phyloP scores from a whole-genome alignment of 2,329 filamentous ascomycete species.

The Eutypella sp. region DNA sequence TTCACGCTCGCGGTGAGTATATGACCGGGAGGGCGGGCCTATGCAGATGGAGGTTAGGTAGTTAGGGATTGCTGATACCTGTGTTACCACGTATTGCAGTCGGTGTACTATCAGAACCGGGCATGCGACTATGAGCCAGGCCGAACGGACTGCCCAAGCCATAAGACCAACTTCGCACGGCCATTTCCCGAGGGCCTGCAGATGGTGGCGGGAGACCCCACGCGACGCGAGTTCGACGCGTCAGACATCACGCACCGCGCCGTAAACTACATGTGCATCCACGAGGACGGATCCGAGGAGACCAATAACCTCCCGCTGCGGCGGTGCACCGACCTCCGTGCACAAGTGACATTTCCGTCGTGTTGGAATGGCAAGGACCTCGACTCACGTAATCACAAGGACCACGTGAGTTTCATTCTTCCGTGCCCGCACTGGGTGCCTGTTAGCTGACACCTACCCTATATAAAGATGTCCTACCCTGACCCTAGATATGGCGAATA shows the following conservation, averaged over 20 bases:
- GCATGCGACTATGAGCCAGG: not conserved
- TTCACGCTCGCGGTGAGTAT: not conserved
- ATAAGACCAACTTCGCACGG: not conserved
- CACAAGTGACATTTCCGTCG: not conserved
- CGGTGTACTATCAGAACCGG: not conserved
- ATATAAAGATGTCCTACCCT: not conserved
- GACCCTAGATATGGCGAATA: not conserved
- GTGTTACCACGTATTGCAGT: not conserved
- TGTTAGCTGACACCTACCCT: not conserved
- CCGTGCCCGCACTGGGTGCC: not conserved
- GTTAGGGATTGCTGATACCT: not conserved
- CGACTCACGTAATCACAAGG: conserved; percentile 13
- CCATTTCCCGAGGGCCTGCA: not conserved
- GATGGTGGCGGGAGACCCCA: not conserved
- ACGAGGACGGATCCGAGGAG: not conserved
- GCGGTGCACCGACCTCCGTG: not conserved
- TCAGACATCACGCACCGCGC: not conserved
- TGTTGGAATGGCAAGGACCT: conserved; percentile 15
- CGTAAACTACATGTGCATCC: not conserved
- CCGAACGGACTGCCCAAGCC: not conserved
- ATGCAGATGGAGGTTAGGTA: too few relatives aligned
- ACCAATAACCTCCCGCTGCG: not conserved
- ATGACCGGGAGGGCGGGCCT: not conserved
- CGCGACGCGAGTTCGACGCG: not conserved
- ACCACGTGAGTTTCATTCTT: conserved; percentile 6